Conservation (phyloP, 164 flowering plant species). For the Nymphaea thermarum region DNA sequence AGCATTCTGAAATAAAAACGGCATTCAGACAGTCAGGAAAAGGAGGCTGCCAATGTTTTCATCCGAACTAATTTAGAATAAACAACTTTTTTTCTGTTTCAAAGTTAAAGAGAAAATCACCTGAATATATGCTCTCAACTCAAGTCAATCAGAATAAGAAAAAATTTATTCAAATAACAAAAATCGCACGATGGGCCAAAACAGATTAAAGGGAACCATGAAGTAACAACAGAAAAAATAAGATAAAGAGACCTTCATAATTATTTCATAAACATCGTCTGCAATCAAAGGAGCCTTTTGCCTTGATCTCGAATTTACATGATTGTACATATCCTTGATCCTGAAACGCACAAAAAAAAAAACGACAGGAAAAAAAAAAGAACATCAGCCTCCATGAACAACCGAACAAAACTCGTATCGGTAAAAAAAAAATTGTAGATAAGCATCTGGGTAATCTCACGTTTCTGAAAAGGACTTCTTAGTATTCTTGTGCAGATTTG, state of each 20-base stretch:
- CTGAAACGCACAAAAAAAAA: conserved; percentile 28
- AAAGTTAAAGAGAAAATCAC: too few relatives aligned
- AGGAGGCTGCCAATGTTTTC: too few relatives aligned
- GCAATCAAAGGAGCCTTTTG: conserved; percentile 74
- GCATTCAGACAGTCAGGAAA: not conserved
- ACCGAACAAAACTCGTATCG: too few relatives aligned
- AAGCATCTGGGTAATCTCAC: conserved; percentile 28
- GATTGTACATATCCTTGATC: conserved; percentile 70
- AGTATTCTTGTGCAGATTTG: conserved; percentile 94
- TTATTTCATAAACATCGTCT: conserved; percentile 91
- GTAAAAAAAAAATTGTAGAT: not conserved
- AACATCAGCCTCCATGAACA: not conserved
- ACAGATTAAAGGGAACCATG: not conserved
- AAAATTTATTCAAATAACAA: too few relatives aligned
- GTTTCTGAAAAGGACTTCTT: conserved; percentile 93
- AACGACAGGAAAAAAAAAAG: not conserved
- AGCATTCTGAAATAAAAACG: conserved; percentile 63
- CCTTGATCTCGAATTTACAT: conserved; percentile 64
- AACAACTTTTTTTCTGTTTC: too few relatives aligned
- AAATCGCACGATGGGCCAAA: too few relatives aligned
- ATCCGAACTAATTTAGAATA: too few relatives aligned
- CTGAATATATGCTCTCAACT: too few relatives aligned
- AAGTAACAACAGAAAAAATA: not conserved
- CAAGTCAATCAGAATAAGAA: too few relatives aligned
- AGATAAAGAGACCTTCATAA: conserved; percentile 59